phyloP scores from a whole-genome alignment of 768 basidiomycete species.

The Astraeus odoratus region DNA sequence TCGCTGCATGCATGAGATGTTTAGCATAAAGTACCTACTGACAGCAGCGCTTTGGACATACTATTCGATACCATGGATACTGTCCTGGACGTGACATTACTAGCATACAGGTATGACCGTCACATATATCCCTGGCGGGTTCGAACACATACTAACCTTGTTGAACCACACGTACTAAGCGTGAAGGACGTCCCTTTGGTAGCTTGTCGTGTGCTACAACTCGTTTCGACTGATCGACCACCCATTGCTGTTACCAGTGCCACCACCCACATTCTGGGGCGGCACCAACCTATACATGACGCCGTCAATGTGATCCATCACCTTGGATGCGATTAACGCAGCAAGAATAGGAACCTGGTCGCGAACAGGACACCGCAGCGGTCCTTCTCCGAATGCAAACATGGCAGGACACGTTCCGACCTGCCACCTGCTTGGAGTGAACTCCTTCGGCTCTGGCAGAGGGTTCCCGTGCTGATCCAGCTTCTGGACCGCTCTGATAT shows the following conservation, averaged over 20 bases:
- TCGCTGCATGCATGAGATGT: too few species aligned
- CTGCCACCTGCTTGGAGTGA: conserved; percentile 16
- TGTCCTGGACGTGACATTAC: too few species aligned
- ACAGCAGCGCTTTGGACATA: too few species aligned
- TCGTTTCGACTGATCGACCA: conserved; percentile 35
- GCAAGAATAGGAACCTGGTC: conserved; percentile 48
- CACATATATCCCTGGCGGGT: too few species aligned
- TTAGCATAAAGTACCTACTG: too few species aligned
- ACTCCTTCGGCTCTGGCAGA: conserved; percentile 29
- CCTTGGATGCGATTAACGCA: conserved; percentile 38
- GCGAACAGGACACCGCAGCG: conserved; percentile 36
- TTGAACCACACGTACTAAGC: conserved; percentile 24
- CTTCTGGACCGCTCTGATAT: conserved; percentile 14
- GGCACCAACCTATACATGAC: conserved; percentile 22
- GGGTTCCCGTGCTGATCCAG: conserved; percentile 38
- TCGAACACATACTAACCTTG: not conserved
- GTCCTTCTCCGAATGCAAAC: conserved; percentile 38
- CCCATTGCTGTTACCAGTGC: conserved; percentile 1
- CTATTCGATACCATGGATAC: too few species aligned
- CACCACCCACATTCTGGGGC: conserved; percentile 17
- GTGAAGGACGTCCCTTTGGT: conserved; percentile 43
- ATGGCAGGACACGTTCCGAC: conserved; percentile 23
- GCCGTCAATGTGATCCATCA: conserved; percentile 31
- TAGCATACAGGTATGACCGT: too few species aligned
- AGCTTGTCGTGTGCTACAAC: conserved; percentile 43